These are phyloP conservation scores for Cnidoscolus chayamansa DNA, from an alignment of 441 rosid species.

Conservation along the genomic window DNA sequence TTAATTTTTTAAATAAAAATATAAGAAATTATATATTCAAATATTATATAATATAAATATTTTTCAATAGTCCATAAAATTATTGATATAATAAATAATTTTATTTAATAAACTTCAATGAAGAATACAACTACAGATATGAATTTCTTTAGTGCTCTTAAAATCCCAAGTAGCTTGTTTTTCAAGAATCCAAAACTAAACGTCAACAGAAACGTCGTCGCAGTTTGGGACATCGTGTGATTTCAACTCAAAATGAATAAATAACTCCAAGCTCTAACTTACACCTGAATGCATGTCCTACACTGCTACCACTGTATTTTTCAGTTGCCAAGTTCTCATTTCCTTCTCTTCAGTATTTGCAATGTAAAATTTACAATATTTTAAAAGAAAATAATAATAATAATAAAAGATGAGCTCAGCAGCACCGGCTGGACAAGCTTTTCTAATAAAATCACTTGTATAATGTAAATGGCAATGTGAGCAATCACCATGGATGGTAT, in stretches of 20 bases:
- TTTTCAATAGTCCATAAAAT: no score
- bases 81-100: no score
- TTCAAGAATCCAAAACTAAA: slow-evolving; percentile 1
- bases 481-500: not conserved
- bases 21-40: no score
- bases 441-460: not conserved
- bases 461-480: not conserved
- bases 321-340: not conserved
- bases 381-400: not conserved
- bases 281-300: not conserved
- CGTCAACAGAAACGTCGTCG: slow-evolving; percentile 11
- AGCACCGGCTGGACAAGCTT: not conserved
- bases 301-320: not conserved
- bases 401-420: slow-evolving; percentile 1
- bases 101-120: no score
- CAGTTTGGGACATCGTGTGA: slow-evolving; percentile 15
- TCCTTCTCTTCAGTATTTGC: not conserved
- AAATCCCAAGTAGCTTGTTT: slow-evolving; percentile 4
- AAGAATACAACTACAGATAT: no score
- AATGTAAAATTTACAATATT: slow-evolving; percentile 1
- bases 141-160: no score
- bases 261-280: not conserved
- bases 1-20: no score
- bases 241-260: not conserved
- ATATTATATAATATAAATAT: no score